Base-by-base conservation (phyloP, 805 yeast species). In the Kluyveromyces aestuarii region DNA sequence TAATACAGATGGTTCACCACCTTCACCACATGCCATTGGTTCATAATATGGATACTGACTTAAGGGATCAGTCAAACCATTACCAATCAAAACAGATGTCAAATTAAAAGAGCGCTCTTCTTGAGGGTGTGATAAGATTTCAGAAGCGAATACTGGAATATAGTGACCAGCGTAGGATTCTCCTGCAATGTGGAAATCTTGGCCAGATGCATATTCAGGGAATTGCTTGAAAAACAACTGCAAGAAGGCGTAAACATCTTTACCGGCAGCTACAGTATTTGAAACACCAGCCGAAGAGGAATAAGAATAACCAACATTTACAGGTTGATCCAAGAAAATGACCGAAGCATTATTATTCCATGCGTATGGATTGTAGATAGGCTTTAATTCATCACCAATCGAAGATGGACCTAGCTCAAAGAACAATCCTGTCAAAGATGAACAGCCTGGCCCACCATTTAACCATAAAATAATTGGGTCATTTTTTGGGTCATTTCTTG, bases 401-500 rank as follows among this genome's bases (percentile, higher is more conserved):
- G 81, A 73, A 2, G 95, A 74, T 14, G 96, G 91, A 27, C 96
- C 96, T 58, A 87, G 74, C 64, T 88, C 96, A 63, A 87, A 86
- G 63, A 87, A 84, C 55, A 86, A 74, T 0, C 96, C 96, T 13
- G 95, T 86, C 69, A 87, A 69, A 10, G 95, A 86, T 14, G 95
- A 85, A 69, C 96, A 88, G 4, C 96, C 96, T 41, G 96, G 96
- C 16, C 96, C 96, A 57, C 96, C 96, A 63, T 88, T 88, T 62
- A 88, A 75, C 96, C 96, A 89, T 56, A 91, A 73, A 45, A 89
- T 77, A 39, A 87, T 73, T 1, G 96, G 96, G 67, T 87, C 96
- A 51, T 75, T 85, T 54, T 70, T 70, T n/a, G 96, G 96, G 66
- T 86, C 90, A 64, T 83, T 84, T 73, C 95, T 80, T 51, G 91